Conservation (phyloP, 352 stramenopile species). For the Globisporangium echinulatum region DNA sequence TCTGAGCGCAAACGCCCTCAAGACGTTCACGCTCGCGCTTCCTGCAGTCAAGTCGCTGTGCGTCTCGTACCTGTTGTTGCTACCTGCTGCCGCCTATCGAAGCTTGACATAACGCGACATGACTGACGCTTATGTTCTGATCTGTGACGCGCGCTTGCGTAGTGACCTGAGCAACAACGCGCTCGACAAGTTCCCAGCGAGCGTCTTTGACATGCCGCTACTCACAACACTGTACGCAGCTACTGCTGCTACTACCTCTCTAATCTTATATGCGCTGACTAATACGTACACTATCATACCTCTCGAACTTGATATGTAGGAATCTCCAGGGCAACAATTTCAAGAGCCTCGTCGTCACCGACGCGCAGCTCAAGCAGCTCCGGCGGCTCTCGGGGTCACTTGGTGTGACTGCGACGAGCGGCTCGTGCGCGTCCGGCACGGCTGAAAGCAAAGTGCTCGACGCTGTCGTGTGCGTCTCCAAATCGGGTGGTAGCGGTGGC, state of each 20-base stretch:
- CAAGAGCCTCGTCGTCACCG: conserved; percentile 31
- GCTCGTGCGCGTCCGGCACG: conserved; percentile 25
- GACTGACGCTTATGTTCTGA: neutral
- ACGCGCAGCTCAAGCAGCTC: conserved; percentile 35
- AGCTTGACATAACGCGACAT: neutral
- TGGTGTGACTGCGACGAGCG: conserved; percentile 19
- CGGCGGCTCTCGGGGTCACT: conserved; percentile 47
- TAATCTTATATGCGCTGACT: too few species aligned
- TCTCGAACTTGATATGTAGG: conserved; percentile 12
- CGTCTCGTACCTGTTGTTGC: neutral
- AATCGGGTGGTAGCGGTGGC: conserved; percentile 2
- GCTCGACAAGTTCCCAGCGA: conserved; percentile 41
- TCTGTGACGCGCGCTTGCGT: neutral
- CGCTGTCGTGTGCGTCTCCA: conserved; percentile 46
- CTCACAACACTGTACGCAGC: conserved; percentile 51
- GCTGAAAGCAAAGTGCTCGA: conserved; percentile 40
- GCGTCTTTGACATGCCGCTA: conserved; percentile 66
- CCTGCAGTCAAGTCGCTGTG: conserved; percentile 35
- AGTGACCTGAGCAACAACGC: conserved; percentile 50
- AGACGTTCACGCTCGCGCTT: conserved; percentile 34
- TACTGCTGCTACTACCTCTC: too few species aligned
- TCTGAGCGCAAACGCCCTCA: conserved; percentile 37
- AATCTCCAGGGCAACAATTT: conserved; percentile 54
- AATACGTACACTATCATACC: too few species aligned
- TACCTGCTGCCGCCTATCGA: too few species aligned